Base-by-base conservation (phyloP, 805 yeast species). In the Geotrichum ghanense region DNA sequence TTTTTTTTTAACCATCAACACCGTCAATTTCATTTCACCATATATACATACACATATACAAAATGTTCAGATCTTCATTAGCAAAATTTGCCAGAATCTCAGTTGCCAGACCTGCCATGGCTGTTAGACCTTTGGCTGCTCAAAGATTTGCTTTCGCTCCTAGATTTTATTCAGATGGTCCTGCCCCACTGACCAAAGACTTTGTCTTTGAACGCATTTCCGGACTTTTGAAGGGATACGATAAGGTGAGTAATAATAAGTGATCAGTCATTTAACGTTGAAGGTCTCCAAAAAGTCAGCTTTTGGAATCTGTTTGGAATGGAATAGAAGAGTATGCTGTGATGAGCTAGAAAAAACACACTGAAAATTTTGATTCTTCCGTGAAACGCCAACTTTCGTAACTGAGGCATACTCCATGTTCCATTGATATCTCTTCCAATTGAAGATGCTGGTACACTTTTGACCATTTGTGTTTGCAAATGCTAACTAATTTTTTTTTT, bases 121-220 rank as follows among this genome's bases (percentile, higher is more conserved):
- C 14, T 39, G 19, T 24, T 9, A 39, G 24, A 21, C 42, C 23
- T 12, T 19, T 35, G 9, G 17, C 17, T 20, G 24, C 25, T 22
- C 25, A 12, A 39, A 39, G 42, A 12, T n/a, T 31, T 16, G 37
- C 16, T 6, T 31, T 53, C 40, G 42, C 26, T n/a, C 48, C 21
- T 26, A 67, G 77, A 55, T 63, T 74, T 60, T 80, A 80, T 66
- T 63, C 75, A 17, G 78, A 83, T 45, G 79, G 73, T 47, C 75
- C 84, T 26, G 75, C 81, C 42, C 73, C 64, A 35, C 56, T 88
- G 58, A 72, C 85, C 47, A 75, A 76, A 60, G 89, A 82, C 41
- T 95, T 83, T 64, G 90, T 88, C 53, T 72, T 85, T 50, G 75
- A 78, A 52, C 79, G 97, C 68, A 83, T 92, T 43, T 65, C 81